Conservation (phyloP, 768 basidiomycete species). For the Termitomyces sp. region DNA sequence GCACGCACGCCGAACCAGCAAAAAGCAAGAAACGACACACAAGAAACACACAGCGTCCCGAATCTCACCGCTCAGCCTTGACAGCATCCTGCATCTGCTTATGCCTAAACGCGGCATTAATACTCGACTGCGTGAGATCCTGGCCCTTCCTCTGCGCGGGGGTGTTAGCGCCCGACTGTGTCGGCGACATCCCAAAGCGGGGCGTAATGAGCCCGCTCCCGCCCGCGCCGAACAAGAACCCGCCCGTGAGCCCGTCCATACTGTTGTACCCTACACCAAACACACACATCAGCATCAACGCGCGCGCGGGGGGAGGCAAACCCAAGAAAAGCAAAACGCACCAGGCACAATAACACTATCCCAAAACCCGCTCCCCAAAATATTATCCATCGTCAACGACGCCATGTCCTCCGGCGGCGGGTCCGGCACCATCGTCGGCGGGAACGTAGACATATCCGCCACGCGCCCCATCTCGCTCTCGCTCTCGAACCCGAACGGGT, state of each 20-base stretch:
- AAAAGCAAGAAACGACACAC: too few relatives aligned
- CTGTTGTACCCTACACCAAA: slow-evolving; percentile 72
- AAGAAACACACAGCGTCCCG: too few relatives aligned
- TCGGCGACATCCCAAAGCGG: slow-evolving; percentile 52
- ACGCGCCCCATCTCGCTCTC: slow-evolving; percentile 84
- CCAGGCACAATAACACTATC: slow-evolving; percentile 85
- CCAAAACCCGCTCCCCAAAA: slow-evolving; percentile 79
- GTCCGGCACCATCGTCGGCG: slow-evolving; percentile 74
- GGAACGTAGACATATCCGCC: slow-evolving; percentile 78
- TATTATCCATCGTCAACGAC: slow-evolving; percentile 76
- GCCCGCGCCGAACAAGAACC: slow-evolving; percentile 80
- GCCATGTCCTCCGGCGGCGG: slow-evolving; percentile 35
- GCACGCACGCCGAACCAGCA: too few relatives aligned
- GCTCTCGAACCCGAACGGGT: slow-evolving; percentile 67
- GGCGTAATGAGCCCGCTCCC: slow-evolving; percentile 84
- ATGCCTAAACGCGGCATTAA: slow-evolving; percentile 41
- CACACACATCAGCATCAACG: neutral
- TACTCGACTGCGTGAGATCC: slow-evolving; percentile 37
- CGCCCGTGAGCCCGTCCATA: slow-evolving; percentile 79
- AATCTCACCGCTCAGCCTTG: slow-evolving; percentile 23
- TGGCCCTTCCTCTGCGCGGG: slow-evolving; percentile 23
- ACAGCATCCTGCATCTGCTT: slow-evolving; percentile 24
- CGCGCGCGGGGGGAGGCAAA: too few relatives aligned
- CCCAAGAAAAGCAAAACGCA: too few relatives aligned
- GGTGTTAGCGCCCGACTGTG: slow-evolving; percentile 51